A percentile compares a stretch with the other conserved stretches of the same genome.
Conservation (phyloP, 352 stramenopile species). For the Globisporangium yorkense region DNA sequence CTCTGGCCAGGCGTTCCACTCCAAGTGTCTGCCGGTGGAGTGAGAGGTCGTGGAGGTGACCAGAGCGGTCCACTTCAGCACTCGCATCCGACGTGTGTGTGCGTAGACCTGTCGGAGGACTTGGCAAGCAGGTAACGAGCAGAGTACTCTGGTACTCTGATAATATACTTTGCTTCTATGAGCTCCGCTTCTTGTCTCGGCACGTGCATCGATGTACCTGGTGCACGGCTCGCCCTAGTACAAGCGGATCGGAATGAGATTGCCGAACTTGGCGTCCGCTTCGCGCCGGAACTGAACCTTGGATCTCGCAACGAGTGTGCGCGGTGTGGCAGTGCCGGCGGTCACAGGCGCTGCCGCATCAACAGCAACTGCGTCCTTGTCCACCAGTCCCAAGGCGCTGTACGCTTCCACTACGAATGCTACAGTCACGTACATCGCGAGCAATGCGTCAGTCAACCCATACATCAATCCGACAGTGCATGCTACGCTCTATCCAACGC, state of each 20-base stretch:
- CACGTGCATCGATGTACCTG: not conserved
- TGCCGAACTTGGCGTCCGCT: constrained; percentile 29
- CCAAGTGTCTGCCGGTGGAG: constrained; percentile 72
- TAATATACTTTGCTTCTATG: not conserved
- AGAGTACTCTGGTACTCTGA: no score
- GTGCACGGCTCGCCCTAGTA: constrained; percentile 8
- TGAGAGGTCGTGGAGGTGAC: not conserved
- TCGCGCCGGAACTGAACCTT: constrained; percentile 38
- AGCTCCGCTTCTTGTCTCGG: no score
- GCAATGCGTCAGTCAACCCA: not conserved
- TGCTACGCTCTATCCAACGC: constrained; percentile 1
- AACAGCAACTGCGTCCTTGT: constrained; percentile 29
- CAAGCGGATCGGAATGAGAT: constrained; percentile 64
- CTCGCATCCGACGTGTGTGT: no score
- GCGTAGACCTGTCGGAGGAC: no score
- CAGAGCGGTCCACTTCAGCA: not conserved
- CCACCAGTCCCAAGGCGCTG: constrained; percentile 53
- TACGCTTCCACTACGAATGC: constrained; percentile 67
- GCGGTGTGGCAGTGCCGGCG: constrained; percentile 35
- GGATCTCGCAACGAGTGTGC: constrained; percentile 30
- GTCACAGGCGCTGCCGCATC: constrained; percentile 20
- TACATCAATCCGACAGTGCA: not conserved
- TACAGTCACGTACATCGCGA: constrained; percentile 6
- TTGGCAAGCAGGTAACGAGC: no score
- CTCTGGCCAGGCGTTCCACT: constrained; percentile 76